Evolutionary conservation across 768 basidiomycete genomes (phyloP), one percentile per base, ranked within the genome.

Genomic region (Boletus eberwhitei): DNA sequence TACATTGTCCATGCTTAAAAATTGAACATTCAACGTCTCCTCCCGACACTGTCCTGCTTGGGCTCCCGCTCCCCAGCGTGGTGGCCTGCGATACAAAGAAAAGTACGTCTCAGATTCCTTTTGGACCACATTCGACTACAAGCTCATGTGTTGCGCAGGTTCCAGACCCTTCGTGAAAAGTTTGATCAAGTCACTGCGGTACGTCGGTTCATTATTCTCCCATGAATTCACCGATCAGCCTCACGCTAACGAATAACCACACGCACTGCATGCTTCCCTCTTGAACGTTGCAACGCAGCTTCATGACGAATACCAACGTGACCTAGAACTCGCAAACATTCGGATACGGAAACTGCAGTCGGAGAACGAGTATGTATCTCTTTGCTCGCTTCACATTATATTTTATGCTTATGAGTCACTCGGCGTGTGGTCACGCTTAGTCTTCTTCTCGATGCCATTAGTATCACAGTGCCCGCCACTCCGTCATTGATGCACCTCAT

Each of bases 401-500:
- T 42, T 21, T 21, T 29, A 48, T 19, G 24, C 26, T 24, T 34
- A 16, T 21, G 34, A 19, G 6, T n/a, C 26, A 17, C 38, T 52
- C 41, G 17, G 41, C 22, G 11, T 16, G 24, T 48, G 36, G 13
- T 31, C 46, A 16, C 38, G 12, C 54, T 1, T 12, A 71, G 69
- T 47, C 65, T 71, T 11, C 71, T 71, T 22, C 65, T 71, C 41
- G 69, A 71, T 24, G 69, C 69, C 8, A 71, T 71, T 16, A 72
- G 64, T 53, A 69, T 71, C 42, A 40, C 69, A 8, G 56, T 72
- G 3, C 69, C 71, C 19, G 69, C 59, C 22, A 71, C 66, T 1
- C 69, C 69, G 9, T 72, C 71, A 0, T 51, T 71, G 54, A 52
- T 71, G 42, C 69, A 68, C 41, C 69, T 70, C 42, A 60, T 66